Base-by-base conservation (phyloP, 768 basidiomycete species). In the Suillus occidentalis region DNA sequence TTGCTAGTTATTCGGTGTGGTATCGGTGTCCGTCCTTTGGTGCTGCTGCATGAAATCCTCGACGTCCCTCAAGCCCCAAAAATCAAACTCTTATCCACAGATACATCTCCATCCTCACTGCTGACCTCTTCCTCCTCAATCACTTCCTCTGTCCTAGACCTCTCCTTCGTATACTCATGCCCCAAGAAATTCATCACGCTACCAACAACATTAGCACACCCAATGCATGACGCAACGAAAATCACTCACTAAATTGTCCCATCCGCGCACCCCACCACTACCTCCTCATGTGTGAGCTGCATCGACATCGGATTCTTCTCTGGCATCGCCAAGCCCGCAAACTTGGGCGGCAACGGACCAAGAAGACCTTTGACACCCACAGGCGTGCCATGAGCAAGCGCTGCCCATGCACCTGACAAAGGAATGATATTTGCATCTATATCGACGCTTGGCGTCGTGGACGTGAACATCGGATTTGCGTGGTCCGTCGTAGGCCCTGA, bases 291-390 rank as follows among this genome's bases (percentile, higher is more conserved):
- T 69, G 90, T 94, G 70, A 96, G 75, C 68, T 93, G 92, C 89
- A 97, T 91, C 66, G 91, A 91, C 94, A 95, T 95, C 9, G 94
- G 95, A 70, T 96, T 95, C 84, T 95, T 93, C 77, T 91, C 94
- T 2, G 95, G 93, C 28, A 87, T 91, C 37, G 92, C 90, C 50
- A 97, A 82, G 3, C 93, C 93, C 22, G 81, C 73, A 70, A 94
- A 95, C 72, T 90, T 92, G 40, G 71, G 70, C 2, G 92, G 92
- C 14, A 92, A 72, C 20, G 78, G 68, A 0, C 92, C 88, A 49
- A 85, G 75, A 0, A 93, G 70, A 7, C 91, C 92, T 69, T 84
- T 86, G 14, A 85, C 78, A 3, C 75, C 75, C n/a, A 76, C 66
- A 18, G 68, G 66, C 34, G 76, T 75, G n/a, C 71, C 65, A 16